Evolutionary conservation across 1,284 basidiomycete species (phyloP).

Genomic region (Cryptococcus sp.): DNA sequence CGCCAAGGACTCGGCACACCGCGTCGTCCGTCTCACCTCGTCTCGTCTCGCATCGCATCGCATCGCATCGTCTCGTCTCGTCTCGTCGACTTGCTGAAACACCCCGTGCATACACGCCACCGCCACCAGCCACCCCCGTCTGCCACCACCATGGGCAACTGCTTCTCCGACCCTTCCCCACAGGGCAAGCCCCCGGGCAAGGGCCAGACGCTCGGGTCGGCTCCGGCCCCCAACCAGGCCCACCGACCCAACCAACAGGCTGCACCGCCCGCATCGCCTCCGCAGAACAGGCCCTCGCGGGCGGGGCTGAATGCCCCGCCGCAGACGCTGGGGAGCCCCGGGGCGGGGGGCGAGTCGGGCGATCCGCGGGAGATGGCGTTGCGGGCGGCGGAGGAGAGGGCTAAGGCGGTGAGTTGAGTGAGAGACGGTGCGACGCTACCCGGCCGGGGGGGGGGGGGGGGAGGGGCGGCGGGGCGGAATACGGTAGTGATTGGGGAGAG

Average conservation of each 20-base stretch:
- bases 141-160: constrained; percentile 44
- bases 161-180: constrained; percentile 48
- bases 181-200: constrained; percentile 19
- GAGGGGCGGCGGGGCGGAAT: background rate
- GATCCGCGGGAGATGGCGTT: constrained; percentile 42
- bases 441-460: no score
- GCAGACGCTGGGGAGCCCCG: constrained; percentile 13
- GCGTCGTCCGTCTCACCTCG: no score
- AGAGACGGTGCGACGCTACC: no score
- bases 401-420: constrained; percentile 41
- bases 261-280: background rate
- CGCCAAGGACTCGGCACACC: no score
- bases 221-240: constrained; percentile 12
- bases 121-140: no score
- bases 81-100: no score
- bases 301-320: constrained; percentile 17
- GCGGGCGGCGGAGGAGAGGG: constrained; percentile 45
- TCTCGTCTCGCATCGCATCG: no score
- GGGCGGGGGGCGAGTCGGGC: constrained; percentile 7
- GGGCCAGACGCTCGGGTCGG: constrained; percentile 44
- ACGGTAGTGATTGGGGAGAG: background rate
- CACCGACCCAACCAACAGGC: constrained; percentile 7
- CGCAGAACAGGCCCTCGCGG: constrained; percentile 7
- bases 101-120: no score
- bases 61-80: no score